These are phyloP conservation scores for Steccherinum ochraceum DNA, from an alignment of 768 basidiomycete genomes.

Conservation along the genomic window DNA sequence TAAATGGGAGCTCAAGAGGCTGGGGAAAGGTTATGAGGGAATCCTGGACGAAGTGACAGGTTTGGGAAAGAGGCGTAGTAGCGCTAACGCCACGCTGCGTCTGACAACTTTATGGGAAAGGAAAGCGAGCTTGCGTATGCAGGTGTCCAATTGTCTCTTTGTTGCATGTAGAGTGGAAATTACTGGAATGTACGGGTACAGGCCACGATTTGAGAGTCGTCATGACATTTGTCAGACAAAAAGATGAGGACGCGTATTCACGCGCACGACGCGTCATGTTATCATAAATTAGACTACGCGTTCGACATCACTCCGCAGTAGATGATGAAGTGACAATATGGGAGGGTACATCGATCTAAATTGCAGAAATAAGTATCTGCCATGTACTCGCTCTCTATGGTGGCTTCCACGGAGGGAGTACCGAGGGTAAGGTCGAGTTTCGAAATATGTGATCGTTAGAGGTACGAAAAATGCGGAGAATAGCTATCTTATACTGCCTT, in stretches of 20 bases:
- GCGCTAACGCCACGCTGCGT: background rate
- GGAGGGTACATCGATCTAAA: background rate
- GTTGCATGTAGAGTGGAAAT: slow-evolving; percentile 8
- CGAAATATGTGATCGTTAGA: background rate
- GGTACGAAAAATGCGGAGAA: background rate
- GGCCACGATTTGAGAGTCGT: slow-evolving; percentile 8
- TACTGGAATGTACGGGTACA: slow-evolving; percentile 20
- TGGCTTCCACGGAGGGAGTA: too few relatives aligned
- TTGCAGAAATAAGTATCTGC: too few relatives aligned
- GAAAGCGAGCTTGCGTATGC: slow-evolving; percentile 12
- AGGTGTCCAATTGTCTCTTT: slow-evolving; percentile 2
- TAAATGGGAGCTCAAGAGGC: background rate
- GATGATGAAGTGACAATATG: background rate
- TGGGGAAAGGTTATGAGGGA: background rate
- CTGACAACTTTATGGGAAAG: background rate
- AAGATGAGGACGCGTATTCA: background rate
- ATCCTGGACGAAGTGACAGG: too few relatives aligned
- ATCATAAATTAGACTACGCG: background rate
- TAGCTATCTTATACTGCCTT: background rate
- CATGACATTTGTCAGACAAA: background rate
- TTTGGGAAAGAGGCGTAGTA: slow-evolving; percentile 1
- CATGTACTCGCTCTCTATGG: too few relatives aligned
- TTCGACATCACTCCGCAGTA: background rate
- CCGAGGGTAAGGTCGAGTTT: too few relatives aligned
- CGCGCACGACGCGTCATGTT: background rate